Conservation (phyloP, 2,329 filamentous ascomycete species). For the Ophiostoma angusticollis region DNA sequence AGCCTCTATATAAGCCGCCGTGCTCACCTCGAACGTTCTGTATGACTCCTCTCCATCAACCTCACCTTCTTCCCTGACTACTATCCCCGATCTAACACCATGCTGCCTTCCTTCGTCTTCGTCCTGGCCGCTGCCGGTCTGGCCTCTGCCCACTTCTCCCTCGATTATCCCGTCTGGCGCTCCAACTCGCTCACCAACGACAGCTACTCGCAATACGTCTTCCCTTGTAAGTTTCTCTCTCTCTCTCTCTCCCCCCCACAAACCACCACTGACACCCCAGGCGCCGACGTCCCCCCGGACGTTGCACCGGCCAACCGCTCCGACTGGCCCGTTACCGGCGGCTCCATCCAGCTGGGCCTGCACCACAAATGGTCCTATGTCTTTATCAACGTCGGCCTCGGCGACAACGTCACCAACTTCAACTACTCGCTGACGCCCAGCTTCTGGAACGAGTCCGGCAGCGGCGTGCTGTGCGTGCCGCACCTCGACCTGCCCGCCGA, state of each 20-base stretch:
- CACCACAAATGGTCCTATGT: constrained; percentile 41
- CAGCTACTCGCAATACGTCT: constrained; percentile 35
- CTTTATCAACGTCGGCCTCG: constrained; percentile 38
- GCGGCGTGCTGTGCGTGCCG: constrained; percentile 54
- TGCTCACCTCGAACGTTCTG: not conserved
- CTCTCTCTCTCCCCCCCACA: not conserved
- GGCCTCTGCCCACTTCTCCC: constrained; percentile 34
- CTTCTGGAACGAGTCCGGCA: constrained; percentile 45
- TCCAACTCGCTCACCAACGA: constrained; percentile 31
- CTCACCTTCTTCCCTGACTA: not conserved
- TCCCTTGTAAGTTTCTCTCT: constrained; percentile 33
- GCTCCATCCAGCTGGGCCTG: constrained; percentile 33
- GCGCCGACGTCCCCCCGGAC: constrained; percentile 32
- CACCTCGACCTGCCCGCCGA: constrained; percentile 39
- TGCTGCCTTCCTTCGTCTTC: constrained; percentile 18
- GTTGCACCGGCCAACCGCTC: constrained; percentile 30
- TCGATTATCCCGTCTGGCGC: constrained; percentile 36
- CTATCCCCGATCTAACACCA: constrained; percentile 15
- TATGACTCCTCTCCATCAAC: not conserved
- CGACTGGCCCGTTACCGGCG: constrained; percentile 40
- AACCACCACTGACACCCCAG: constrained; percentile 18
- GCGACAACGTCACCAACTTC: constrained; percentile 45
- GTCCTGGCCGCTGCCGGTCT: constrained; percentile 24
- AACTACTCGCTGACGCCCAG: constrained; percentile 52
- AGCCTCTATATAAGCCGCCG: not conserved